These are phyloP conservation scores for Globisporangium apiculatum DNA, from an alignment of 352 stramenopile species.

Conservation along the genomic window DNA sequence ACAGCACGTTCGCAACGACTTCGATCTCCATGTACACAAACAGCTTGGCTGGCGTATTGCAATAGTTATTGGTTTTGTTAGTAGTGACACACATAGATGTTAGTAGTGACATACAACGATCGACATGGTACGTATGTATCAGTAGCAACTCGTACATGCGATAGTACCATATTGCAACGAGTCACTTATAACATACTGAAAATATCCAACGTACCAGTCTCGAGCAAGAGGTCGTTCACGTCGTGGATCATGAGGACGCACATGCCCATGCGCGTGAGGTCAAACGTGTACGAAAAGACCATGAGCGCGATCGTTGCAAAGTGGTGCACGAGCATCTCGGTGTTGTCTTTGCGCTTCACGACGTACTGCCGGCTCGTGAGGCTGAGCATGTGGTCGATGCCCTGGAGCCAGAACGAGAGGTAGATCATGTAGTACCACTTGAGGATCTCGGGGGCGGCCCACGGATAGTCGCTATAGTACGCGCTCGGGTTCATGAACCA, in stretches of 20 bases:
- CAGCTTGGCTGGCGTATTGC: conserved; percentile 41
- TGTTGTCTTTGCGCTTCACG: conserved; percentile 79
- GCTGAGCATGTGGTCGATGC: conserved; percentile 81
- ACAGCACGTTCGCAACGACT: conserved; percentile 60
- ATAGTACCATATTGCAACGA: no score
- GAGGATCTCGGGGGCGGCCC: conserved; percentile 32
- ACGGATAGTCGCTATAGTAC: conserved; percentile 61
- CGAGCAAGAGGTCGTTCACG: conserved; percentile 69
- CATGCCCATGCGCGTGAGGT: conserved; percentile 61
- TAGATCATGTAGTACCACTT: conserved; percentile 87
- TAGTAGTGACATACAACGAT: not conserved
- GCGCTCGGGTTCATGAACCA: conserved; percentile 70
- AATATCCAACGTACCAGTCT: conserved; percentile 29
- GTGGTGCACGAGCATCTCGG: conserved; percentile 78
- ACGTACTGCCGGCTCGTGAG: conserved; percentile 76
- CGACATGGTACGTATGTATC: no score
- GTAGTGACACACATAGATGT: no score
- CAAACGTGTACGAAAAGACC: conserved; percentile 66
- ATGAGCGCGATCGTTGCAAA: conserved; percentile 73
- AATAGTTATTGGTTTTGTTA: no score
- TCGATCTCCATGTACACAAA: conserved; percentile 74
- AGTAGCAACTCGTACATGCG: no score
- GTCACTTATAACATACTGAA: not conserved
- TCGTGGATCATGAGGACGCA: conserved; percentile 83
- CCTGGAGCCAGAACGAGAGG: conserved; percentile 75